Percentiles rank a stretch among this genome's conserved stretches.
Conservation (phyloP, 345 rosid species). For the Euphorbia tirucalli region DNA sequence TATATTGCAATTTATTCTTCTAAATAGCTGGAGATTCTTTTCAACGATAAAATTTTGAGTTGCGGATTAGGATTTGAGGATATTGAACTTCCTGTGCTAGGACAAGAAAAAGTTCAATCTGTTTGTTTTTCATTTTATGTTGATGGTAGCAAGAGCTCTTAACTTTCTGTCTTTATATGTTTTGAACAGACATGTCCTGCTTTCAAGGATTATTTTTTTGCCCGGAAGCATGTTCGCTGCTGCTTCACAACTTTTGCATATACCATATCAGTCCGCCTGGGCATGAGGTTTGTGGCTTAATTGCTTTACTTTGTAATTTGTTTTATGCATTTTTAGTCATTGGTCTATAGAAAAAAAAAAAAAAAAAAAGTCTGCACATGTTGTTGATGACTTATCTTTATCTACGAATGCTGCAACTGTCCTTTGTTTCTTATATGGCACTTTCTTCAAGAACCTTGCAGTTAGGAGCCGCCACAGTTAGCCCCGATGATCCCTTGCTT, state of each 20-base stretch:
- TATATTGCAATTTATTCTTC: background rate
- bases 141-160: conserved; percentile 1
- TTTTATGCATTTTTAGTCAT: conserved; percentile 2
- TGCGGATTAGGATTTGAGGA: background rate
- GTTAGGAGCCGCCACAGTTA: conserved; percentile 77
- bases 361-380: conserved; percentile 9
- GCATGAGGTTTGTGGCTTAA: conserved; percentile 78
- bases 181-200: conserved; percentile 73
- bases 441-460: conserved; percentile 74
- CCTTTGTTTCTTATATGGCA: conserved; percentile 45
- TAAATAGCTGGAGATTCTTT: background rate
- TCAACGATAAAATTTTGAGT: background rate
- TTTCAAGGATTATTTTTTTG: conserved; percentile 89
- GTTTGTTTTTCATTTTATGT: background rate
- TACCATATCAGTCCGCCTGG: conserved; percentile 97
- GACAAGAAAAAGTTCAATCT: background rate
- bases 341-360: too few relatives aligned
- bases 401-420: conserved; percentile 18
- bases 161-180: conserved; percentile 20
- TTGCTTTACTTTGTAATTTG: conserved; percentile 7
- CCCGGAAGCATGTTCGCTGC: conserved; percentile 83
- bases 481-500: conserved; percentile 57
- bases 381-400: conserved; percentile 17
- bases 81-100: background rate
- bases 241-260: conserved; percentile 92